Base-by-base conservation (phyloP, 805 yeast species). In the Starmerella stigmatis region DNA sequence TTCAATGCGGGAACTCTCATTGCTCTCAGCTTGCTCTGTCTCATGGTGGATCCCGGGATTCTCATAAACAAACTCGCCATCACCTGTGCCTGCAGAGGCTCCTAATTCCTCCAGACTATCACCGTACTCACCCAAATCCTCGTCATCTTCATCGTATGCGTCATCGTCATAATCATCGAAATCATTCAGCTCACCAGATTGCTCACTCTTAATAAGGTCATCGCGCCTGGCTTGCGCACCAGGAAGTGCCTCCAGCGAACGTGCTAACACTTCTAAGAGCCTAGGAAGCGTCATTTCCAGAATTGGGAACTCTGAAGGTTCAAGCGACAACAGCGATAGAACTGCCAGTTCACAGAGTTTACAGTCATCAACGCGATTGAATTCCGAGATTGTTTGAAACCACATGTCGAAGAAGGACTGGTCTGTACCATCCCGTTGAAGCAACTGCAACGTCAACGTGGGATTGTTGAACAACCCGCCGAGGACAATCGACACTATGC, bases 301-400 rank as follows among this genome's bases (percentile, higher is more conserved):
- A 30, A 46, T 55, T 13, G 69, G 65, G 27, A 68, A 56, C 10
- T 61, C 52, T 0, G 57, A 54, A 11, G 64, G 64, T 2, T 61
- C 59, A 3, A 56, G 38, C 4, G 64, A 46, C 31, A 76, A 52
- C 12, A 84, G 47, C 10, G 76, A 68, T 47, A 88, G 62, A 19
- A 81, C 59, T 0, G 92, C 94, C 52, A 89, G 63, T 2, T 76
- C 66, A 1, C 84, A 76, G 34, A 89, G 63, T 62, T 86, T 88
- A 60, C 85, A 69, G 63, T 89, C 97, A 57, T 73, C 83, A 2
- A 85, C 94, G 48, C 94, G 68, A 19, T 71, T 71, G 54, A 81
- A 70, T 22, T 67, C 64, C 4, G 78, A 73, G 31, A 77, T 64
- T 9, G 70, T 55, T 17, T 71, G 67, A 57, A 81, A 74, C 96